Evolutionary conservation across 768 basidiomycete genomes (phyloP).

Genomic region (Lactifluus rugatus): DNA sequence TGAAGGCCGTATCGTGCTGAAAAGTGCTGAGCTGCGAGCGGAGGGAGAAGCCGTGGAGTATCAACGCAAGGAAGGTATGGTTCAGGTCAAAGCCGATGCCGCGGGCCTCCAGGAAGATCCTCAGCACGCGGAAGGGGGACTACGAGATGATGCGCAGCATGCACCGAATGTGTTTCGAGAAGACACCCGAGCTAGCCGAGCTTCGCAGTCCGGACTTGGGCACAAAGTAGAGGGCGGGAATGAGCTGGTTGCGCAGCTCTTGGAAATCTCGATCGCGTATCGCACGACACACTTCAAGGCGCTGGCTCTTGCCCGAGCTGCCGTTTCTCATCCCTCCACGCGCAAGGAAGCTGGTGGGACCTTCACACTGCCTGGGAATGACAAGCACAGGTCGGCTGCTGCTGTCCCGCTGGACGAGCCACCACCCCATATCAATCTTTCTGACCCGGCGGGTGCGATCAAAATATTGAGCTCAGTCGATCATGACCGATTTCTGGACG

Average conservation of each 20-base stretch:
- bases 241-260: constrained; percentile 66
- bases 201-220: constrained; percentile 59
- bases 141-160: constrained; percentile 57
- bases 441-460: constrained; percentile 56
- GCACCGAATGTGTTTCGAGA: constrained; percentile 62
- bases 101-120: neutral
- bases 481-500: constrained; percentile 76
- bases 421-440: constrained; percentile 57
- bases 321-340: constrained; percentile 36
- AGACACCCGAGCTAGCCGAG: constrained; percentile 55
- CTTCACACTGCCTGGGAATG: constrained; percentile 3
- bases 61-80: constrained; percentile 51
- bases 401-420: constrained; percentile 49
- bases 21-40: constrained; percentile 59
- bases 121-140: constrained; percentile 45
- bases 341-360: constrained; percentile 25
- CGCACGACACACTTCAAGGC: constrained; percentile 68
- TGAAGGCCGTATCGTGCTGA: constrained; percentile 82
- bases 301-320: constrained; percentile 47
- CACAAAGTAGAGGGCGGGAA: constrained; percentile 51
- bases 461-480: constrained; percentile 66
- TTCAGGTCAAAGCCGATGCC: neutral
- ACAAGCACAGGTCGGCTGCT: constrained; percentile 38
- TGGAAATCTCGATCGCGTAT: constrained; percentile 72
- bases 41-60: constrained; percentile 38